These are phyloP conservation scores for Theileria orientalis DNA, from an alignment of 169 alveolate genomes.

Conservation along the genomic window DNA sequence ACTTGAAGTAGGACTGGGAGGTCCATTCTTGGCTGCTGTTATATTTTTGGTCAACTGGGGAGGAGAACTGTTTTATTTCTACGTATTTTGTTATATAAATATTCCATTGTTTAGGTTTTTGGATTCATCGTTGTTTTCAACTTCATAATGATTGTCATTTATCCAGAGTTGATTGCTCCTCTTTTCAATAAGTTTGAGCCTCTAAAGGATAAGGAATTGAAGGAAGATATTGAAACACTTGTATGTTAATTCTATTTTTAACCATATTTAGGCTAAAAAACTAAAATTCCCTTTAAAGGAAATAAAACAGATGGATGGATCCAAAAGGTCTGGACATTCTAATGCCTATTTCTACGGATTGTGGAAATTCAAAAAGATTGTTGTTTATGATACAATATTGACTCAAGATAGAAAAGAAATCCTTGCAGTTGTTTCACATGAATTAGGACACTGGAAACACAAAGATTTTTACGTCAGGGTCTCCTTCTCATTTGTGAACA, in stretches of 20 bases:
- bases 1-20: slow-evolving; percentile 71
- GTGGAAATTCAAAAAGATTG: slow-evolving; percentile 90
- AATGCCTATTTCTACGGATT: slow-evolving; percentile 95
- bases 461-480: slow-evolving; percentile 29
- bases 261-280: slow-evolving; percentile 36
- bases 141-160: slow-evolving; percentile 79
- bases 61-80: slow-evolving; percentile 87
- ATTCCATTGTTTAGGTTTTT: slow-evolving; percentile 81
- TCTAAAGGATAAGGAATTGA: slow-evolving; percentile 84
- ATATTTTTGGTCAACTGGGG: slow-evolving; percentile 86
- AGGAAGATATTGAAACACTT: slow-evolving; percentile 77
- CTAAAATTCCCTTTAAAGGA: slow-evolving; percentile 87
- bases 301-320: slow-evolving; percentile 90
- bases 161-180: slow-evolving; percentile 90
- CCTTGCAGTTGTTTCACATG: slow-evolving; percentile 85
- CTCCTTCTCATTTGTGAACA: slow-evolving; percentile 29
- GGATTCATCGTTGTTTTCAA: slow-evolving; percentile 75
- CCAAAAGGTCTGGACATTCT: slow-evolving; percentile 90
- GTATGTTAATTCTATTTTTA: slow-evolving; percentile 56
- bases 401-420: slow-evolving; percentile 85
- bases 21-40: slow-evolving; percentile 71
- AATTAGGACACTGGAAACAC: slow-evolving; percentile 81
- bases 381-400: slow-evolving; percentile 89
- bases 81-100: slow-evolving; percentile 72
- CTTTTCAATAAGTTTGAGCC: slow-evolving; percentile 90